phyloP scores from a whole-genome alignment of 306 rosid species.

The Hippophae tibetana region DNA sequence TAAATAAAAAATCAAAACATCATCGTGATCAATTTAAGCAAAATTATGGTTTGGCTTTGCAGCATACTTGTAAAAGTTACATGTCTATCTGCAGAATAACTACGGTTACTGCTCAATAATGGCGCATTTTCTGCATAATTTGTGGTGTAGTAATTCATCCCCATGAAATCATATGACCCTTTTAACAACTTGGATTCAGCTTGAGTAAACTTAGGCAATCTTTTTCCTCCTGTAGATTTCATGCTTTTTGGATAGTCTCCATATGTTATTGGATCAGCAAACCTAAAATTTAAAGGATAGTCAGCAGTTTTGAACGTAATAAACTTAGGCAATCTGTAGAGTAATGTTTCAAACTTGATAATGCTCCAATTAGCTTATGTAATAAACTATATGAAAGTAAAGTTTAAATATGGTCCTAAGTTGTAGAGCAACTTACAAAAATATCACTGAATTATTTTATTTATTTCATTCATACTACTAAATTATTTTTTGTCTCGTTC shows the following conservation, averaged over 20 bases:
- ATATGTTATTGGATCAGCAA: slow-evolving; percentile 15
- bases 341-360: background rate
- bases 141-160: slow-evolving; percentile 24
- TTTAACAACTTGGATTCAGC: slow-evolving; percentile 7
- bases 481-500: no score
- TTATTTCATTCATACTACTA: no score
- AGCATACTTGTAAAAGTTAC: slow-evolving; percentile 1
- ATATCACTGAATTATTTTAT: no score
- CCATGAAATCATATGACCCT: slow-evolving; percentile 24
- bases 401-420: no score
- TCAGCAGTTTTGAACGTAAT: background rate
- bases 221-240: slow-evolving; percentile 5
- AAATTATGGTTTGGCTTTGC: no score
- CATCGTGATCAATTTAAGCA: no score
- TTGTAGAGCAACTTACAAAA: no score
- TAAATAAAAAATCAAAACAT: background rate
- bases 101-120: background rate
- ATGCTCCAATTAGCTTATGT: no score
- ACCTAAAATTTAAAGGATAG: slow-evolving; percentile 4
- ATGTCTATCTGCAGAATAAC: background rate
- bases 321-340: background rate
- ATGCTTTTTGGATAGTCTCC: slow-evolving; percentile 23
- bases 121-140: slow-evolving; percentile 14
- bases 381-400: no score
- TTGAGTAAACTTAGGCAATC: slow-evolving; percentile 24